Base-by-base conservation (phyloP, 441 rosid genomes). In the Sinapis alba region DNA sequence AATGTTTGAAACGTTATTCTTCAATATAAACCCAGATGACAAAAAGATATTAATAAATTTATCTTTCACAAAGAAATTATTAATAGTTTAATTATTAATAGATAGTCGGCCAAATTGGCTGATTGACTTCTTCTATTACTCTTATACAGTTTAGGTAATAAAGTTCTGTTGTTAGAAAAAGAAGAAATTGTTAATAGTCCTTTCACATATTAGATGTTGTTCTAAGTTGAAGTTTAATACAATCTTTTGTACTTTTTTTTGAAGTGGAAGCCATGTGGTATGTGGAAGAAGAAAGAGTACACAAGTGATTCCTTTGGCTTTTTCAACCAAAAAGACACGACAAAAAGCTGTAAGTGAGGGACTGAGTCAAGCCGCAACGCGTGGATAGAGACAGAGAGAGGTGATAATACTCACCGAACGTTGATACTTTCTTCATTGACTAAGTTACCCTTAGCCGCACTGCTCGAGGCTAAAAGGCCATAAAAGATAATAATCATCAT, bases 321-420 rank as follows among this genome's bases (percentile, higher is more conserved):
- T 50, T 18, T 13, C 10, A 54, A 74, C 59, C 9, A 41, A 65
- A 74, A 56, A 43, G 66, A 65, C 36, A 65, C 66, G 66, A 65
- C 72, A n/a, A 65, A 65, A 66, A 58, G 72, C 67, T 65, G 62
- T 47, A 36, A 36, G 43, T 36, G 27, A 15, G 71, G 16, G 72
- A 73, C 71, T 57, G 36, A 65, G 77, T 73, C 77, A 56, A 71
- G 67, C 56, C 69, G 2, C 66, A 57, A 73, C 77, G 77, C 77
- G 71, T 73, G 71, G 30, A 20, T n/a, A 6, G 19, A 38, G 66
- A 32, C 27, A 28, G 32, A 28, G 32, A 28, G 32, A 28, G 43
- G 36, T 6, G 19, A 23, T 54, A 0, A 4, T 56, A 65, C 71
- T 43, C 59, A 16, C 59, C 0, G 62, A 59, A 59, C 78, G 62